Evolutionary conservation across 2,329 filamentous ascomycete genomes (phyloP).

Genomic region (Alternaria burnsii): DNA sequence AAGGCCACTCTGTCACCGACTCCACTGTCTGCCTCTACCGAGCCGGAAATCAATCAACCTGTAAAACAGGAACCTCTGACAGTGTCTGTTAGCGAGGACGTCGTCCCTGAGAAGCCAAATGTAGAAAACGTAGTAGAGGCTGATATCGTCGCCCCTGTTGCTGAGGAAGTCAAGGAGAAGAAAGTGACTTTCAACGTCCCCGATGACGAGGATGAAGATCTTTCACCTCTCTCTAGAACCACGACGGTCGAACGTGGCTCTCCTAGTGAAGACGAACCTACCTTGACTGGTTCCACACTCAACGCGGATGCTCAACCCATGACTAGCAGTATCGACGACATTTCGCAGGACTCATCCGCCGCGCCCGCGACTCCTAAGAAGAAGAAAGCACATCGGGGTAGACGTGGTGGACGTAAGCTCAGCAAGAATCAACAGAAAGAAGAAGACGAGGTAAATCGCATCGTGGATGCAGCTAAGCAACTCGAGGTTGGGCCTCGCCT

Average conservation of each 20-base stretch:
- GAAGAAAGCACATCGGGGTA: conserved; percentile 60
- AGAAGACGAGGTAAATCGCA: conserved; percentile 49
- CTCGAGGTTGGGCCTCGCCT: conserved; percentile 44
- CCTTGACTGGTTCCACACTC: conserved; percentile 1
- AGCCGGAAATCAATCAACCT: conserved; percentile 6
- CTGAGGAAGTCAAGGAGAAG: conserved; percentile 39
- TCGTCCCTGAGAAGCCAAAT: conserved; percentile 7
- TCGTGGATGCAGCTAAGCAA: conserved; percentile 52
- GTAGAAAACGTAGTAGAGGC: conserved; percentile 15
- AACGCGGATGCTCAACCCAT: conserved; percentile 20
- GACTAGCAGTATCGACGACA: conserved; percentile 24
- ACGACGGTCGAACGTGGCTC: conserved; percentile 44
- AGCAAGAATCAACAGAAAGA: conserved; percentile 53
- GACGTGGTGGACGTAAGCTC: conserved; percentile 57
- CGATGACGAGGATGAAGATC: conserved; percentile 43
- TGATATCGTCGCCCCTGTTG: conserved; percentile 9
- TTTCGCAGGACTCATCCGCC: conserved; percentile 31
- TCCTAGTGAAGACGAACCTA: conserved; percentile 25
- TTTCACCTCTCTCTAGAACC: conserved; percentile 44
- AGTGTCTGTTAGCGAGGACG: conserved; percentile 12
- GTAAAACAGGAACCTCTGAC: conserved; percentile 9
- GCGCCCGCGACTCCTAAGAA: conserved; percentile 51
- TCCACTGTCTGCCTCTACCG: conserved; percentile 16
- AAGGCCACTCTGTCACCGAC: conserved; percentile 18
- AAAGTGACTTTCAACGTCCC: conserved; percentile 47